Evolutionary conservation across 164 flowering plant genomes (phyloP), one percentile per base, ranked within the genome.

Genomic region (Berberis thunbergii): DNA sequence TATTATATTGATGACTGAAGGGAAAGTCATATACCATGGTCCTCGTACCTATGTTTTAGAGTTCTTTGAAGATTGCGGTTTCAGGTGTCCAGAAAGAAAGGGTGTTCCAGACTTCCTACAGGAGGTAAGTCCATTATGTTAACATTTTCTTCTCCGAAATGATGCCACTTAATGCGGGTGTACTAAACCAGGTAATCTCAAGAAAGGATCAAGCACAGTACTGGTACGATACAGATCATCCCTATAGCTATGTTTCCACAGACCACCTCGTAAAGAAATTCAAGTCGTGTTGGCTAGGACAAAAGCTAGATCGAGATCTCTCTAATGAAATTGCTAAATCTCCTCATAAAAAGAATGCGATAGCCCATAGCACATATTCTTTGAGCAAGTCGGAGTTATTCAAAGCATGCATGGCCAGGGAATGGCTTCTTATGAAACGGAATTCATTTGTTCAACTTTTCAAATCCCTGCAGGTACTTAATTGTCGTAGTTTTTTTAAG

Each of bases 161-260:
- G 6, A 50, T 8, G 12, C 54, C 12, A 50, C 3, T 4, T 50
- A 2, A 50, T 50, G 12, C 3, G 9, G 10, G 54, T 50, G 2
- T 9, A 13, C 6, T 2, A 56, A 9, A 57, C 3, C 58, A 82
- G 83, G 84, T 83, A 11, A 61, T 78, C 11, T 79, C 84, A 0
- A 62, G 39, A 59, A 83, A 79, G 49, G 84, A 83, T 72, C 87
- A 83, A 75, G 77, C 63, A 59, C 79, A 76, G 53, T 81, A 77
- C 60, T 79, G 84, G 87, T 57, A 41, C 43, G 43, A 41, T 57
- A 39, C 44, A 2, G 44, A 57, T 7, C 44, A 0, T 40, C 44
- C 60, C 1, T 57, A 57, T 44, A 57, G 43, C 7, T 57, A 77
- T 74, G 73, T 88, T 45, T 71, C 86, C 91, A 56, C 72, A 71